Evolutionary conservation across 805 yeast species (phyloP).

Genomic region (Candida germanica): DNA sequence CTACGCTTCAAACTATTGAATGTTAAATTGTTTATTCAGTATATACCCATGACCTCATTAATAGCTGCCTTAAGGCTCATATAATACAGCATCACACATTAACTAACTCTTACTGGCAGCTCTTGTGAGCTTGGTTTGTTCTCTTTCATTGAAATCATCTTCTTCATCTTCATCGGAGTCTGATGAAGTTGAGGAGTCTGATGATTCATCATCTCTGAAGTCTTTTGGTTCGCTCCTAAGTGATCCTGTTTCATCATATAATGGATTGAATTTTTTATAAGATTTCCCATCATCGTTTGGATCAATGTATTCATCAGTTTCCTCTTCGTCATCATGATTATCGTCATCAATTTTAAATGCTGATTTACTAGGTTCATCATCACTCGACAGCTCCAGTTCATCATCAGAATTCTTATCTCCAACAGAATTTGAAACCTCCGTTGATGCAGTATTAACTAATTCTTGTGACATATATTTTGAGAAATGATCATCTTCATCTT

Average conservation of each 20-base stretch:
- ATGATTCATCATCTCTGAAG: constrained; percentile 26
- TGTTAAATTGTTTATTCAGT: constrained; percentile 5
- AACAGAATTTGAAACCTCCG: constrained; percentile 24
- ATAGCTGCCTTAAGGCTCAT: too few species aligned
- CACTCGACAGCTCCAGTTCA: constrained; percentile 49
- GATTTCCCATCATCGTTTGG: constrained; percentile 82
- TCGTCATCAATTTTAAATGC: constrained; percentile 6
- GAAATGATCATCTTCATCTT: constrained; percentile 52
- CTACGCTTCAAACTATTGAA: too few species aligned
- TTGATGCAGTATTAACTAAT: constrained; percentile 50
- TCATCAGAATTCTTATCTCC: constrained; percentile 25
- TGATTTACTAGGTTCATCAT: constrained; percentile 19
- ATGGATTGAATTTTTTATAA: constrained; percentile 61
- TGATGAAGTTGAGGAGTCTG: constrained; percentile 17
- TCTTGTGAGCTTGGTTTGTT: constrained; percentile 30
- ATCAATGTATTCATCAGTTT: constrained; percentile 69
- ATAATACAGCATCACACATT: background rate
- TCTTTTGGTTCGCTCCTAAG: constrained; percentile 13
- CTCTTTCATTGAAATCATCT: constrained; percentile 19
- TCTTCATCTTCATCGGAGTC: constrained; percentile 30
- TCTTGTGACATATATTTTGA: constrained; percentile 77
- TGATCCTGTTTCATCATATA: constrained; percentile 47
- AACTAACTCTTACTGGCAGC: constrained; percentile 36
- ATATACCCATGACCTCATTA: constrained; percentile 7
- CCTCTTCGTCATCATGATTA: constrained; percentile 19